phyloP scores from a whole-genome alignment of 805 yeast species.

The Cyberlindnera subsufficiens region DNA sequence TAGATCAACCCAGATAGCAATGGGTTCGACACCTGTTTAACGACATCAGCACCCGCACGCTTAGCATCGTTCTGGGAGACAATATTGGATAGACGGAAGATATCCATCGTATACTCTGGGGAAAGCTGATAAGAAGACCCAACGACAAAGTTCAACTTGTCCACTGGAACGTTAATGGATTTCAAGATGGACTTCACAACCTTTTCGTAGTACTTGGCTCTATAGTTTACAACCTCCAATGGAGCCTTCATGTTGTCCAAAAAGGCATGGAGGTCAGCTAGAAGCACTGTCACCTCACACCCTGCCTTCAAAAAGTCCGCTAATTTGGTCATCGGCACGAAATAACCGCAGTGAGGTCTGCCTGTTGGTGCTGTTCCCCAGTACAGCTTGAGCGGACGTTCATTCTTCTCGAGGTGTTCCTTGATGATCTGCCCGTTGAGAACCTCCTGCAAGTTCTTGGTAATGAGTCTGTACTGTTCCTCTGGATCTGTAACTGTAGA shows the following conservation, averaged over 20 bases:
- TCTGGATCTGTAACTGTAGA: conserved; percentile 39
- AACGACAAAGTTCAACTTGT: conserved; percentile 71
- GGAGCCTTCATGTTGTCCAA: conserved; percentile 99
- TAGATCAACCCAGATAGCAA: conserved; percentile 88
- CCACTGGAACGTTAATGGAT: conserved; percentile 89
- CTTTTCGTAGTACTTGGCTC: conserved; percentile 85
- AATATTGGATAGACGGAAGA: conserved; percentile 76
- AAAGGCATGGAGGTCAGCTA: conserved; percentile 96
- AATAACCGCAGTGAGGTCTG: conserved; percentile 96
- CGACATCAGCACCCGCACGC: conserved; percentile 99
- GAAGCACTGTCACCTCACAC: conserved; percentile 82
- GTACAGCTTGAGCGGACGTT: conserved; percentile 80
- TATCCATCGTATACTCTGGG: conserved; percentile 78
- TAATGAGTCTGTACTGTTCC: conserved; percentile 68
- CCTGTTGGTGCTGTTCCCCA: conserved; percentile 99
- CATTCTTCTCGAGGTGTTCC: conserved; percentile 71
- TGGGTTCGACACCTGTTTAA: conserved; percentile 94
- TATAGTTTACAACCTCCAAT: conserved; percentile 78
- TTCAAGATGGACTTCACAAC: conserved; percentile 79
- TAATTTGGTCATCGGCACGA: conserved; percentile 94
- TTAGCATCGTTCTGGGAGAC: conserved; percentile 95
- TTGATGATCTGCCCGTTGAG: conserved; percentile 84
- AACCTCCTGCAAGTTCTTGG: conserved; percentile 86
- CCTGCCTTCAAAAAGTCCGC: conserved; percentile 96
- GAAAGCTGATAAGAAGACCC: conserved; percentile 89